Conservation (phyloP, 768 basidiomycete species). For the Mycena kentingensis region DNA sequence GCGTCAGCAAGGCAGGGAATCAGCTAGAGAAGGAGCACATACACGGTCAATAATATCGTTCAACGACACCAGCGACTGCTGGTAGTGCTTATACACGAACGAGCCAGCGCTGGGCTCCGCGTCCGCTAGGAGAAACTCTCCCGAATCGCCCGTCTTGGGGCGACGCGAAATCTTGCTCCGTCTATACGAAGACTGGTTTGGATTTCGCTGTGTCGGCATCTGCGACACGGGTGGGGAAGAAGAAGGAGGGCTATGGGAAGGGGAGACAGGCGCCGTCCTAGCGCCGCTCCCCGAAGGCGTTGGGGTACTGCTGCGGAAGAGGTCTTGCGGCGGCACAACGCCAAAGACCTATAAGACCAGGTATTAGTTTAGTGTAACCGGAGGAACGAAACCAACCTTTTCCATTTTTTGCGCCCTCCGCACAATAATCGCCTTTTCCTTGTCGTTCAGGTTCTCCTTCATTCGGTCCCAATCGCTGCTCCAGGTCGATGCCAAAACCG, state of each 20-base stretch:
- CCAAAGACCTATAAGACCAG: slow-evolving; percentile 67
- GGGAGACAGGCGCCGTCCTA: neutral
- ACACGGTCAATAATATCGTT: slow-evolving; percentile 80
- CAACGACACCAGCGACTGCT: slow-evolving; percentile 80
- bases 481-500: slow-evolving; percentile 51
- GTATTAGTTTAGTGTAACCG: slow-evolving; percentile 6
- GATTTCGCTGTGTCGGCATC: slow-evolving; percentile 35
- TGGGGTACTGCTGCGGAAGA: slow-evolving; percentile 67
- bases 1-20: slow-evolving; percentile 4
- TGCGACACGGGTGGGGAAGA: slow-evolving; percentile 8
- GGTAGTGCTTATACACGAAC: slow-evolving; percentile 70
- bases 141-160: slow-evolving; percentile 69
- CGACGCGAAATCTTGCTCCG: slow-evolving; percentile 43
- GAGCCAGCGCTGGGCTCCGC: slow-evolving; percentile 15
- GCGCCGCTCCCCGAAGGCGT: slow-evolving; percentile 34
- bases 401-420: slow-evolving; percentile 86
- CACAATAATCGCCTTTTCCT: slow-evolving; percentile 80
- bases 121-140: slow-evolving; percentile 48
- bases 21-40: slow-evolving; percentile 32
- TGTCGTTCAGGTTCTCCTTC: slow-evolving; percentile 69
- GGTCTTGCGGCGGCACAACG: slow-evolving; percentile 72
- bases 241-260: neutral
- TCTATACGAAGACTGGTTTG: slow-evolving; percentile 52
- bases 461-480: slow-evolving; percentile 59
- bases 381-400: slow-evolving; percentile 52